A percentile compares a stretch with the other conserved stretches of the same genome.
phyloP scores from a whole-genome alignment of 2,329 filamentous ascomycete species.

The Waltergamsia citrina region DNA sequence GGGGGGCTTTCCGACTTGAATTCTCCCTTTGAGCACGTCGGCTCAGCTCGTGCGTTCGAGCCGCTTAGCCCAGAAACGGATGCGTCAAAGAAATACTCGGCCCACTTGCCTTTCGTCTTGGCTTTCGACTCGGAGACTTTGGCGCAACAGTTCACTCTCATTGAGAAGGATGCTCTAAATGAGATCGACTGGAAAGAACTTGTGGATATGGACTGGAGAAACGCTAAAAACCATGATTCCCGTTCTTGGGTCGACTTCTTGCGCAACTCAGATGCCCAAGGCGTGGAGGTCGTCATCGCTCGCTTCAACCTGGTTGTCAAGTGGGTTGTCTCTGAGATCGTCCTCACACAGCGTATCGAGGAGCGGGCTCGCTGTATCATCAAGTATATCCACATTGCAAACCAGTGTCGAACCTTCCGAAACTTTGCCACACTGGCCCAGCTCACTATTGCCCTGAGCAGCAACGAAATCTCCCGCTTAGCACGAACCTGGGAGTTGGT shows the following conservation, averaged over 20 bases:
- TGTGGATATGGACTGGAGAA: slow-evolving; percentile 76
- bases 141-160: slow-evolving; percentile 75
- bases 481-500: slow-evolving; percentile 64
- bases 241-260: slow-evolving; percentile 79
- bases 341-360: slow-evolving; percentile 61
- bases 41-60: neutral
- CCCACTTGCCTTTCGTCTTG: slow-evolving; percentile 70
- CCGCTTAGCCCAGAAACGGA: neutral
- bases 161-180: slow-evolving; percentile 77
- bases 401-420: slow-evolving; percentile 63
- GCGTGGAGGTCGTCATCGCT: slow-evolving; percentile 75
- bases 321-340: slow-evolving; percentile 72
- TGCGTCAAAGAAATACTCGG: slow-evolving; percentile 28
- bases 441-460: slow-evolving; percentile 67
- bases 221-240: slow-evolving; percentile 51
- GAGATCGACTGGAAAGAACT: slow-evolving; percentile 86
- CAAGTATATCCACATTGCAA: slow-evolving; percentile 75
- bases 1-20: neutral
- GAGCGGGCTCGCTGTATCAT: slow-evolving; percentile 70
- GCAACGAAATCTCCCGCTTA: slow-evolving; percentile 60
- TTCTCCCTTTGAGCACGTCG: slow-evolving; percentile 1
- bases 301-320: slow-evolving; percentile 86
- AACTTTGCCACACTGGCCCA: slow-evolving; percentile 83
- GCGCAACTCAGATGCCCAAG: slow-evolving; percentile 59
- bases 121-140: slow-evolving; percentile 72